Conservation (phyloP, 192 early-diverging fungal species). For the Chytriomyces hyalinus region DNA sequence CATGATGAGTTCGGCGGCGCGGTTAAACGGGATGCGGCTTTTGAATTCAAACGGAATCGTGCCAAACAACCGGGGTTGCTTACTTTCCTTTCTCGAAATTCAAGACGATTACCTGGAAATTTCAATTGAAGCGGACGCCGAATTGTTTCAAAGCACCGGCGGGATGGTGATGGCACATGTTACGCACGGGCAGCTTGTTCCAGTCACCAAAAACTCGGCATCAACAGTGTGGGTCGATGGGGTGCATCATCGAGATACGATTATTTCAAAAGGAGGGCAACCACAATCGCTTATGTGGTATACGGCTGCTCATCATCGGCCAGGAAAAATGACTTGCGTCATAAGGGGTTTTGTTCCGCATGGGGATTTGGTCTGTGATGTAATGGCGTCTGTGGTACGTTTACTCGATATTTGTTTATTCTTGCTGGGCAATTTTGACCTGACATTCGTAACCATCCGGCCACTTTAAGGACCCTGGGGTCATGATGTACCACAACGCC, state of each 20-base stretch:
- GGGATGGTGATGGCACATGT: neutral
- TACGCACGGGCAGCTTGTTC: neutral
- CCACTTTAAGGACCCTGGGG: too few species aligned
- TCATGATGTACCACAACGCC: too few species aligned
- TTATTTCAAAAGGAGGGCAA: neutral
- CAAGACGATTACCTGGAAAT: slow-evolving; percentile 6
- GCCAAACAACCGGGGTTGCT: neutral
- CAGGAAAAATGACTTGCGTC: neutral
- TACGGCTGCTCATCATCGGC: too few species aligned
- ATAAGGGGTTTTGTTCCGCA: neutral
- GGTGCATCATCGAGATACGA: neutral
- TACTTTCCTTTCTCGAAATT: slow-evolving; percentile 13
- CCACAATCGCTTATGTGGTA: neutral
- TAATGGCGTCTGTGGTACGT: neutral
- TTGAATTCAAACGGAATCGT: neutral
- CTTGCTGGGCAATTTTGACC: neutral
- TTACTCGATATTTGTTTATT: neutral
- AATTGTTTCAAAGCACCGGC: neutral
- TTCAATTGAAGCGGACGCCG: neutral
- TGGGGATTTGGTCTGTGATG: neutral
- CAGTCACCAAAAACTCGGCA: neutral
- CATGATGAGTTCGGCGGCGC: neutral
- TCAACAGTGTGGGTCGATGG: neutral
- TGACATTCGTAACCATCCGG: too few species aligned
- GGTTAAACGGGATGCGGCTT: slow-evolving; percentile 6